Conservation (phyloP, 805 yeast genomes). For the Candida maltosa region DNA sequence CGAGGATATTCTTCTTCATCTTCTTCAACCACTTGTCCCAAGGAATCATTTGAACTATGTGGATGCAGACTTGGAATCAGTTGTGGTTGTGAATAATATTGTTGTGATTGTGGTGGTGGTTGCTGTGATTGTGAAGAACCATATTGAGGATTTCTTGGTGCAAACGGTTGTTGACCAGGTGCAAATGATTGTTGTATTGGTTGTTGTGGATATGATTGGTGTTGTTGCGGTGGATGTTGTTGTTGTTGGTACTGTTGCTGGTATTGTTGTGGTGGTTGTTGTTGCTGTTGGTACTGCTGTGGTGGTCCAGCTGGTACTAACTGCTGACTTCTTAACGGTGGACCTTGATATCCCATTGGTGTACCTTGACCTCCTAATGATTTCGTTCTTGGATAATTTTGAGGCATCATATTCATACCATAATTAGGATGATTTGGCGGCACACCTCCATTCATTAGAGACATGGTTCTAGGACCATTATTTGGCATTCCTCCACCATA, state of each 20-base stretch:
- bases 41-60: constrained; percentile 24
- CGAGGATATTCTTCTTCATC: constrained; percentile 29
- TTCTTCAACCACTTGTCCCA: constrained; percentile 33
- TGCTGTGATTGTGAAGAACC: not conserved
- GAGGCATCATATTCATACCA: constrained; percentile 1
- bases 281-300: constrained; percentile 1
- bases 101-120: not conserved
- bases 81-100: not conserved
- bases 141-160: not conserved
- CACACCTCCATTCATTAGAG: constrained; percentile 7
- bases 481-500: not conserved
- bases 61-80: not conserved
- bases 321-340: constrained; percentile 7
- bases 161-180: constrained; percentile 1
- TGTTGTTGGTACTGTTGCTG: constrained; percentile 1
- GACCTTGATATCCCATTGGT: constrained; percentile 1
- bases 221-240: not conserved
- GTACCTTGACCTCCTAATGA: constrained; percentile 5
- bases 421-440: not conserved
- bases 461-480: constrained; percentile 9
- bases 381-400: constrained; percentile 7
- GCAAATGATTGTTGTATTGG: not conserved
- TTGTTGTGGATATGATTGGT: not conserved
- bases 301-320: constrained; percentile 6
- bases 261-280: not conserved